Base-by-base conservation (phyloP, 352 stramenopile genomes). In the Phytophthora cryptogea region DNA sequence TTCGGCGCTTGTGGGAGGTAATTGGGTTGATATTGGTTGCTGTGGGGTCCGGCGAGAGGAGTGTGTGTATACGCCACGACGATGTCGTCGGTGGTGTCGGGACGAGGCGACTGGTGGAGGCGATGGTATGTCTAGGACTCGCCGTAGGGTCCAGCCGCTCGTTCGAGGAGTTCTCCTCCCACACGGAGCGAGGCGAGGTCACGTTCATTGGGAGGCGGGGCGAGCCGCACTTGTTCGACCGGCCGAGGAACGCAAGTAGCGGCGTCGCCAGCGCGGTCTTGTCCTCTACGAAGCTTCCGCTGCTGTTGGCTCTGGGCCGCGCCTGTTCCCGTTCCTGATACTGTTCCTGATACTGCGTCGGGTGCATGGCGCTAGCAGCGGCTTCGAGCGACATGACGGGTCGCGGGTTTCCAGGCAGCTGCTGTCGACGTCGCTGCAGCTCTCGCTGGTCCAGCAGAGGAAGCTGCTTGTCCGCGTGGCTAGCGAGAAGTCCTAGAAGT, bases 171-270 rank as follows among this genome's bases (percentile, higher is more conserved):
- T 42, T 70, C 14, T 66, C 56, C 36, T 85, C 64, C 63, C 67
- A 85, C 37, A 76, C 58, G 11, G 67, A 77, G 13, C 64, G 75
- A 7, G 74, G 75, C 13, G 74, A 84, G 23, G 43, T 72, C 45
- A 65, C 59, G 32, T 74, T 56, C 20, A 74, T 59, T 0, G 36
- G 47, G n/a, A 74, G 11, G 27, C 62, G 43, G 20, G 63, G 55
- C 23, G 73, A 77, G 7, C 63, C 68, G 20, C 64, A 66, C 26
- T 81, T 81, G 52, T 56, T 68, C 16, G 70, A 59, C 26, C 61
- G 59, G 0, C 63, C 69, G 14, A 76, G 55, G 20, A 75, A 70
- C 7, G 64, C 46, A 13, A 76, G 58, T 7, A 83, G 75, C 14
- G 62, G 66, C 16, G 54, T 59, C 8, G 53, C 23, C 33, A 70